Percentiles rank a stretch among this genome's conserved stretches.
Evolutionary conservation across 805 yeast genomes (phyloP).

Genomic region (Wickerhamiella allomyrinae): DNA sequence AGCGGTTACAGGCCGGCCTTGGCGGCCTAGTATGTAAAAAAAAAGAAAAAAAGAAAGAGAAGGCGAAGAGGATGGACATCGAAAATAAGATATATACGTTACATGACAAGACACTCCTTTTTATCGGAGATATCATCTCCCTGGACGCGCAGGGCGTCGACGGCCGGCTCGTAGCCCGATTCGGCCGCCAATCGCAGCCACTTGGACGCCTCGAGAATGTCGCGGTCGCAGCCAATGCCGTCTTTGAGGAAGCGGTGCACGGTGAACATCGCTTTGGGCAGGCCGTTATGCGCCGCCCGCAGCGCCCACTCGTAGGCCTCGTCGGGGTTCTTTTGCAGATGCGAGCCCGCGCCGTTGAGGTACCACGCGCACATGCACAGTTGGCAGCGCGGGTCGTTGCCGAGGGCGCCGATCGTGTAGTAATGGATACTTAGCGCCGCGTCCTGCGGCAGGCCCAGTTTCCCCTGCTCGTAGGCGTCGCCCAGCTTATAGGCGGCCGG

Average conservation of each 20-base stretch:
- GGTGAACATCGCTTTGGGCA: slow-evolving; percentile 73
- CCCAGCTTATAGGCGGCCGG: slow-evolving; percentile 74
- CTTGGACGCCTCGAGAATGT: slow-evolving; percentile 40
- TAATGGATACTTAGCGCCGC: slow-evolving; percentile 78
- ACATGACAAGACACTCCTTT: slow-evolving; percentile 32
- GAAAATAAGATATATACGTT: slow-evolving; percentile 4
- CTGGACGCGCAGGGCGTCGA: slow-evolving; percentile 19
- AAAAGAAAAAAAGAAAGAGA: too few species aligned
- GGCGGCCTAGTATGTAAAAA: too few species aligned
- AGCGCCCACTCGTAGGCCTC: slow-evolving; percentile 95
- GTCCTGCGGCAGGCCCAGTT: slow-evolving; percentile 54
- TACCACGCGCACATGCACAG: slow-evolving; percentile 95
- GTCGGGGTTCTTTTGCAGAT: slow-evolving; percentile 55
- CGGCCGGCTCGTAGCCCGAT: slow-evolving; percentile 40
- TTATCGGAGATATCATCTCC: slow-evolving; percentile 13
- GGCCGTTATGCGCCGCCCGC: slow-evolving; percentile 63
- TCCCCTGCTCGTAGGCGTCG: slow-evolving; percentile 68
- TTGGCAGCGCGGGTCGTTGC: slow-evolving; percentile 83
- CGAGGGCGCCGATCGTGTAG: slow-evolving; percentile 78
- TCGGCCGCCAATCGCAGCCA: slow-evolving; percentile 72
- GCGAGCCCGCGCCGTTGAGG: slow-evolving; percentile 79
- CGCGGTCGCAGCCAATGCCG: slow-evolving; percentile 70
- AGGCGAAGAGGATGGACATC: too few species aligned
- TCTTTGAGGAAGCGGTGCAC: slow-evolving; percentile 71
- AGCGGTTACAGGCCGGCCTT: too few species aligned